These are phyloP conservation scores for Lactifluus rugatus DNA, from an alignment of 768 basidiomycete genomes.

Conservation along the genomic window DNA sequence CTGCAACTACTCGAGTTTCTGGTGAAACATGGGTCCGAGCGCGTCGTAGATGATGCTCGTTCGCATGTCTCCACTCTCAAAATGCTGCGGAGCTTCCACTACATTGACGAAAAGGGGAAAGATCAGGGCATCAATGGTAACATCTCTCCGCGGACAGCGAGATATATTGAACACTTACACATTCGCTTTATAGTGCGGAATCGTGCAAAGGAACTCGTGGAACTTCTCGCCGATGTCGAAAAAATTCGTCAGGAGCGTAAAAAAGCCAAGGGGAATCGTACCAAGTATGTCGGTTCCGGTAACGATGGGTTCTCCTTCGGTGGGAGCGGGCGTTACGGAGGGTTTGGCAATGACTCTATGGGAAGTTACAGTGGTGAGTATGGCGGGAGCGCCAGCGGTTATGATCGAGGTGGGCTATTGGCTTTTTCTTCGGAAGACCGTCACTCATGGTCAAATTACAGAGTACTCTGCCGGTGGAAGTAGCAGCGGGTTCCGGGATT, in stretches of 20 bases:
- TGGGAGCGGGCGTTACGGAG: conserved; percentile 53
- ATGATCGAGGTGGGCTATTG: conserved; percentile 27
- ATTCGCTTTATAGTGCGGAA: conserved; percentile 68
- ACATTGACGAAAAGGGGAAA: conserved; percentile 97
- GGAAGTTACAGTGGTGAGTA: conserved; percentile 27
- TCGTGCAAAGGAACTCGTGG: conserved; percentile 86
- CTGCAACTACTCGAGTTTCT: conserved; percentile 92
- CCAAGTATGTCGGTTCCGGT: conserved; percentile 82
- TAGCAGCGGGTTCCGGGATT: conserved; percentile 53
- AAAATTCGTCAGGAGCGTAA: conserved; percentile 80
- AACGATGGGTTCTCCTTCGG: conserved; percentile 68
- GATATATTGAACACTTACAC: neutral
- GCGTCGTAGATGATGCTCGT: conserved; percentile 95
- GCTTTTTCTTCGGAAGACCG: neutral
- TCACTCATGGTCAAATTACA: neutral
- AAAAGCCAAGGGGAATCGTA: conserved; percentile 85
- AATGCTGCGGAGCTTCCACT: conserved; percentile 96
- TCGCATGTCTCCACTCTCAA: conserved; percentile 92
- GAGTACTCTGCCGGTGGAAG: conserved; percentile 31
- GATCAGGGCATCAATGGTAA: conserved; percentile 95
- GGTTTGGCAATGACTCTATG: conserved; percentile 50
- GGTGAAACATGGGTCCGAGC: conserved; percentile 93
- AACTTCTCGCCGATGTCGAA: conserved; percentile 85
- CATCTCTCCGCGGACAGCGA: conserved; percentile 9
- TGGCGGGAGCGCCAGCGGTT: conserved; percentile 33